Evolutionary conservation across 2,329 filamentous ascomycete species (phyloP).

Genomic region (Coniochaeta prunicola): DNA sequence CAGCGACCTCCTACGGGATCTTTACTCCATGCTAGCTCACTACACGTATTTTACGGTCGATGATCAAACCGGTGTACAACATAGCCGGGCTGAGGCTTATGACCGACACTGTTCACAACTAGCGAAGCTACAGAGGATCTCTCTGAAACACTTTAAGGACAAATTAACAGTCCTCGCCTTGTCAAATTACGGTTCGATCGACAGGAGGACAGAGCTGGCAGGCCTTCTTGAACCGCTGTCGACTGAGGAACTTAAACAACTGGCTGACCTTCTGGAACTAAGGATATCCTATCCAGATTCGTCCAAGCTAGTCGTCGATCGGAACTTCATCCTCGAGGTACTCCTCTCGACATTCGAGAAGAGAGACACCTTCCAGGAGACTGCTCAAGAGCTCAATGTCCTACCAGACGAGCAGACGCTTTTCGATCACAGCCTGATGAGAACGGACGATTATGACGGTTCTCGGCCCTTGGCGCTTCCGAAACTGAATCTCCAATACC

Average conservation of each 20-base stretch:
- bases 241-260: slow-evolving; percentile 64
- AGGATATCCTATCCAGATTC: slow-evolving; percentile 75
- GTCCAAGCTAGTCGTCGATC: slow-evolving; percentile 54
- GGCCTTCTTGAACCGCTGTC: slow-evolving; percentile 65
- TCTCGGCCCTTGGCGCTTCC: slow-evolving; percentile 82
- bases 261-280: slow-evolving; percentile 68
- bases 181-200: slow-evolving; percentile 86
- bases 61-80: slow-evolving; percentile 77
- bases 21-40: slow-evolving; percentile 73
- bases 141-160: slow-evolving; percentile 76
- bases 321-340: slow-evolving; percentile 62
- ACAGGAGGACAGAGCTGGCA: slow-evolving; percentile 71
- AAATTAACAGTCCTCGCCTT: slow-evolving; percentile 88
- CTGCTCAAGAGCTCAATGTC: slow-evolving; percentile 60
- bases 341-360: slow-evolving; percentile 70
- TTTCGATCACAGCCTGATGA: slow-evolving; percentile 70
- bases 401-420: slow-evolving; percentile 78
- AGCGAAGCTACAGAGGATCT: slow-evolving; percentile 70
- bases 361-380: slow-evolving; percentile 75
- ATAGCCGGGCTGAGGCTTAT: slow-evolving; percentile 66
- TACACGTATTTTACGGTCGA: slow-evolving; percentile 87
- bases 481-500: slow-evolving; percentile 91
- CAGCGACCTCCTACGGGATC: slow-evolving; percentile 72
- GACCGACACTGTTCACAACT: slow-evolving; percentile 71
- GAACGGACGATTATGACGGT: slow-evolving; percentile 83